Evolutionary conservation across 371 early-diverging fungal species (phyloP).

Genomic region (Mucor circinelloides): DNA sequence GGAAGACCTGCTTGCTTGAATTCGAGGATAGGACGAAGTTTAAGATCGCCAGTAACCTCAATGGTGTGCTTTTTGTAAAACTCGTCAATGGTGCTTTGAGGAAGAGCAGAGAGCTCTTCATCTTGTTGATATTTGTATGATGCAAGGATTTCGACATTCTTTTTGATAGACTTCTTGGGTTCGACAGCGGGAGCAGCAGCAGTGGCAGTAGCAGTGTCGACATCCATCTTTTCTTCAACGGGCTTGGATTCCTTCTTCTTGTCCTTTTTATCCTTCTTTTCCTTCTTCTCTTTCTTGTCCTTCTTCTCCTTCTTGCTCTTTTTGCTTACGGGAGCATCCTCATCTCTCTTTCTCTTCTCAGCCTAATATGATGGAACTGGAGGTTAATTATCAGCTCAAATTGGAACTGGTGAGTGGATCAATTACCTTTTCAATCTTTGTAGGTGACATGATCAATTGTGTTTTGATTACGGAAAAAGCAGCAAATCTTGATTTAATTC

Average conservation of each 20-base stretch:
- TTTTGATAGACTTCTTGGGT: conserved; percentile 11
- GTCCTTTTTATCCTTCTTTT: conserved; percentile 39
- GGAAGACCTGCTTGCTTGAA: conserved; percentile 79
- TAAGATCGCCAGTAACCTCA: conserved; percentile 64
- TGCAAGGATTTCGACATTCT: conserved; percentile 32
- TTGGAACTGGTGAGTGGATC: not conserved
- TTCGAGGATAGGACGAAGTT: conserved; percentile 74
- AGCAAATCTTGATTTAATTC: not conserved
- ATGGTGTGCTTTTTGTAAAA: conserved; percentile 74
- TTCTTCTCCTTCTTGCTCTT: conserved; percentile 43
- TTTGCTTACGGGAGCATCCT: conserved; percentile 20
- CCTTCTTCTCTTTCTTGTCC: conserved; percentile 32
- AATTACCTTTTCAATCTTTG: conserved; percentile 28
- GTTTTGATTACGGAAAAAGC: not conserved
- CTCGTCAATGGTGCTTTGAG: conserved; percentile 48
- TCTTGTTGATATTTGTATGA: conserved; percentile 41
- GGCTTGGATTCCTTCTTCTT: conserved; percentile 23
- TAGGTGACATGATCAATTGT: conserved; percentile 22
- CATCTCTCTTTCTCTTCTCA: conserved; percentile 31
- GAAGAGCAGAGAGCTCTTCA: conserved; percentile 33
- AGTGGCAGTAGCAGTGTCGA: conserved; percentile 11
- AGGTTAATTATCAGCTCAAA: not conserved
- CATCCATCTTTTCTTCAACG: conserved; percentile 6
- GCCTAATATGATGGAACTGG: conserved; percentile 1
- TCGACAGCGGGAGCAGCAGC: conserved; percentile 17